Evolutionary conservation across 176 grass and related monocot genomes (phyloP).

Genomic region (Oryza coarctata): DNA sequence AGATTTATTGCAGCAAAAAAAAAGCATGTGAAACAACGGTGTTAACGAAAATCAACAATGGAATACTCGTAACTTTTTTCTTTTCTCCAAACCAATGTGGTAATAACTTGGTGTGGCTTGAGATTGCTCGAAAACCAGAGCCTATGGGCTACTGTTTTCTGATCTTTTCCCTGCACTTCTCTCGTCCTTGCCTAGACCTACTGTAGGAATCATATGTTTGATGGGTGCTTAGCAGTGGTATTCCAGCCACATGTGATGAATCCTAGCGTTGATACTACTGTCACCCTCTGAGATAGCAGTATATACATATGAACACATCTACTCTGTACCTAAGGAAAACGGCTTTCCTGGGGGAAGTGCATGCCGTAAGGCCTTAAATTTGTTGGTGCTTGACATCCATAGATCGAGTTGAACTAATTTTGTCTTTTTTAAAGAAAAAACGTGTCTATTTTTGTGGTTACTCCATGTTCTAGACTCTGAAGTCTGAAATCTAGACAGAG

Average conservation of each 20-base stretch:
- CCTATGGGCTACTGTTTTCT: not conserved
- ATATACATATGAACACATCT: not conserved
- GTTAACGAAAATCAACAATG: not conserved
- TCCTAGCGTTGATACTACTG: not conserved
- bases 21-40: not conserved
- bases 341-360: not conserved
- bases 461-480: not conserved
- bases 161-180: not conserved
- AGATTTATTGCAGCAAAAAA: not conserved
- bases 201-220: constrained; percentile 12
- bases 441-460: not conserved
- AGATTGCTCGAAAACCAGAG: not conserved
- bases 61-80: constrained; percentile 5
- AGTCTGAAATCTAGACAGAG: not conserved
- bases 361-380: not conserved
- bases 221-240: constrained; percentile 1
- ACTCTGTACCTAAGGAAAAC: not conserved
- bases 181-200: not conserved
- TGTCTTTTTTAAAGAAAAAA: not conserved
- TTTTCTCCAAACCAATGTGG: not conserved
- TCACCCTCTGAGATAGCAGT: not conserved
- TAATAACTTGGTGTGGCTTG: not conserved
- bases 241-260: constrained; percentile 27
- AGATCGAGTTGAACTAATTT: not conserved
- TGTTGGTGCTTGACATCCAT: not conserved